phyloP scores from a whole-genome alignment of 495 filamentous ascomycete species.

The Alectoria sarmentosa region DNA sequence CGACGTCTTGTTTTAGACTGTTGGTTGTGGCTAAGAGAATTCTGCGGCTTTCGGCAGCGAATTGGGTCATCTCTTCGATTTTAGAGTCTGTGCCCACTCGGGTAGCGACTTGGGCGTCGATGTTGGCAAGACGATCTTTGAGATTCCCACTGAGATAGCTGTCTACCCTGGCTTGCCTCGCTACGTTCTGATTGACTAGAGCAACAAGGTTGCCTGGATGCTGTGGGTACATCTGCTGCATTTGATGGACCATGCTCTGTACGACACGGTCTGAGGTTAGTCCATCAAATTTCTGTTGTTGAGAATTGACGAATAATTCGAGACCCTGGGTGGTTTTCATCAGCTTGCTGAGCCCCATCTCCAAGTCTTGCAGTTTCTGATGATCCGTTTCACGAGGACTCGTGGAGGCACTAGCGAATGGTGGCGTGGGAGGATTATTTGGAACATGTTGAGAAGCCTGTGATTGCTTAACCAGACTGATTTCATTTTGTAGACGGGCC shows the following conservation, averaged over 20 bases:
- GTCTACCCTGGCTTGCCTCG: not conserved
- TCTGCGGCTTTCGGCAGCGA: not conserved
- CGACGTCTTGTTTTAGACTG: not conserved
- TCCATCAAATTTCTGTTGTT: constrained; percentile 17
- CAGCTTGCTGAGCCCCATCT: constrained; percentile 1
- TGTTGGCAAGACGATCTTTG: not conserved
- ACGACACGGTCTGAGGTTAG: constrained; percentile 11
- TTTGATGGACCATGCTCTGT: constrained; percentile 10
- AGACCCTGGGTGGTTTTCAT: constrained; percentile 2
- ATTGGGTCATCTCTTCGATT: not conserved
- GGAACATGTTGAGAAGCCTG: not conserved
- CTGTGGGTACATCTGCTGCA: constrained; percentile 14
- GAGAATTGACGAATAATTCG: constrained; percentile 1
- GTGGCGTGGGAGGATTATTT: constrained; percentile 10
- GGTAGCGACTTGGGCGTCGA: not conserved
- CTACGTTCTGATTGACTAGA: not conserved
- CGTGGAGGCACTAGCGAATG: not conserved
- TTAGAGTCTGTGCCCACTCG: not conserved
- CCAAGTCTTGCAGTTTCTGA: constrained; percentile 8
- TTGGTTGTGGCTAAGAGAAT: not conserved
- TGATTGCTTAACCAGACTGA: constrained; percentile 4
- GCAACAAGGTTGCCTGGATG: constrained; percentile 4
- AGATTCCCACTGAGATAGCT: not conserved
- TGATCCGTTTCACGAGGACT: not conserved
- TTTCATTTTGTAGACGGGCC: not conserved